phyloP scores from a whole-genome alignment of 495 filamentous ascomycete species.

The Aspergillus coremiiformis region DNA sequence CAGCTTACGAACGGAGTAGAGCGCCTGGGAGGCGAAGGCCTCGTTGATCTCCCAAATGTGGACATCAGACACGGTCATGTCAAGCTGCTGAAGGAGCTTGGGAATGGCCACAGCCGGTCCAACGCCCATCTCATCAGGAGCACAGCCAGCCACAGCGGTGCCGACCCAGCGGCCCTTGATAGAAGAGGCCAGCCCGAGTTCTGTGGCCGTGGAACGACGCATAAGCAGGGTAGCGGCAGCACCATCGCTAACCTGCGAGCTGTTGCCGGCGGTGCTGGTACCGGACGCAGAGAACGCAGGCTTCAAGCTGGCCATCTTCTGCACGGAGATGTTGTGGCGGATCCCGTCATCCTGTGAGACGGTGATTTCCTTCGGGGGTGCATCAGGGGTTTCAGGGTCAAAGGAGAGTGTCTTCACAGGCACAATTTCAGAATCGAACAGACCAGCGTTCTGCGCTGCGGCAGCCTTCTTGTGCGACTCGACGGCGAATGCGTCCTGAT shows the following conservation, averaged over 20 bases:
- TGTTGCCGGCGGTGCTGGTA: slow-evolving; percentile 78
- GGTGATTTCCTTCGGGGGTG: slow-evolving; percentile 50
- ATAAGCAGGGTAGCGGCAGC: slow-evolving; percentile 77
- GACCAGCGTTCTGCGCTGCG: slow-evolving; percentile 56
- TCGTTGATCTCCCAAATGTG: slow-evolving; percentile 96
- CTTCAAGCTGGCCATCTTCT: slow-evolving; percentile 70
- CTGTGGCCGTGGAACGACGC: slow-evolving; percentile 72
- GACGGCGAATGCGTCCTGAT: slow-evolving; percentile 79
- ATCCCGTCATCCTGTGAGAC: slow-evolving; percentile 80
- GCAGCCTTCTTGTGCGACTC: slow-evolving; percentile 64
- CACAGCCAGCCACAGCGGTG: slow-evolving; percentile 64
- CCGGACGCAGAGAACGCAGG: slow-evolving; percentile 73
- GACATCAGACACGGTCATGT: slow-evolving; percentile 59
- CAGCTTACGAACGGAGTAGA: slow-evolving; percentile 71
- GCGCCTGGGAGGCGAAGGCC: slow-evolving; percentile 83
- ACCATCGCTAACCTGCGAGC: slow-evolving; percentile 78
- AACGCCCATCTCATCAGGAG: slow-evolving; percentile 89
- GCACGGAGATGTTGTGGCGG: slow-evolving; percentile 53
- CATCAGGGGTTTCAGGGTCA: slow-evolving; percentile 50
- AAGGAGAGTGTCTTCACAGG: slow-evolving; percentile 57
- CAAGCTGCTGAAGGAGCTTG: slow-evolving; percentile 60
- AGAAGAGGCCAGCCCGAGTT: slow-evolving; percentile 56
- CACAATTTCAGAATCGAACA: slow-evolving; percentile 73
- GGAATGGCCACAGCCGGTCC: slow-evolving; percentile 83
- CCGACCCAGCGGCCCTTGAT: slow-evolving; percentile 78